phyloP scores from a whole-genome alignment of 2,329 filamentous ascomycete species.

The Rhinocladiella similis region DNA sequence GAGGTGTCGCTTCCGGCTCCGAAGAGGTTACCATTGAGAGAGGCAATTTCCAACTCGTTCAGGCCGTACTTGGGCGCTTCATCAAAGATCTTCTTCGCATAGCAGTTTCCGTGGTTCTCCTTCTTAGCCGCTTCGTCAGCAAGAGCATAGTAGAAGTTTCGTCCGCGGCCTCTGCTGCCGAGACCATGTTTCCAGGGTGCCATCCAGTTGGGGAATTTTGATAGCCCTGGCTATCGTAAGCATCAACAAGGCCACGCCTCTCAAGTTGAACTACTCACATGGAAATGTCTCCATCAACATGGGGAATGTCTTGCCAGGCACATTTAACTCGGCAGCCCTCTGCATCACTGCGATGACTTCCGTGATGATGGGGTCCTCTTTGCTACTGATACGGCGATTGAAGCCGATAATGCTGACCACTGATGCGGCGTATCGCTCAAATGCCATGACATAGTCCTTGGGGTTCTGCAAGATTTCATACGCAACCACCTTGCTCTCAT shows the following conservation, averaged over 20 bases:
- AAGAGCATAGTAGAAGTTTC: constrained; percentile 55
- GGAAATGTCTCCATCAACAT: constrained; percentile 61
- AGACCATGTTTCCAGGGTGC: constrained; percentile 54
- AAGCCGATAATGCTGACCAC: constrained; percentile 44
- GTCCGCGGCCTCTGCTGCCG: constrained; percentile 46
- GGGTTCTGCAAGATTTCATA: constrained; percentile 39
- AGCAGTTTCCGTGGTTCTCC: constrained; percentile 40
- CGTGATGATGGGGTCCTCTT: constrained; percentile 59
- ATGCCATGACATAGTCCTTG: constrained; percentile 38
- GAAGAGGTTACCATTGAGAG: constrained; percentile 47
- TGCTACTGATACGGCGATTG: constrained; percentile 40
- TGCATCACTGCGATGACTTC: constrained; percentile 64
- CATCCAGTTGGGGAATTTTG: constrained; percentile 50
- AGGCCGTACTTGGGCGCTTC: constrained; percentile 50
- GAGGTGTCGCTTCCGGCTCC: constrained; percentile 34
- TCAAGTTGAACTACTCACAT: constrained; percentile 7
- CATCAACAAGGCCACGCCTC: too few species aligned
- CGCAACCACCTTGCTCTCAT: constrained; percentile 59
- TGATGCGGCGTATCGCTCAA: constrained; percentile 44
- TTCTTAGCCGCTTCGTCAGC: constrained; percentile 52
- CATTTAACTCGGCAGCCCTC: constrained; percentile 56
- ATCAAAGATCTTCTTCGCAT: constrained; percentile 50
- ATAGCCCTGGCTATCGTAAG: constrained; percentile 34
- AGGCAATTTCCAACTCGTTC: constrained; percentile 47
- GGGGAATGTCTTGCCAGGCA: constrained; percentile 56